A percentile compares a stretch with the other conserved stretches of the same genome.
Conservation (phyloP, 768 basidiomycete species). For the Mycena leptocephala region DNA sequence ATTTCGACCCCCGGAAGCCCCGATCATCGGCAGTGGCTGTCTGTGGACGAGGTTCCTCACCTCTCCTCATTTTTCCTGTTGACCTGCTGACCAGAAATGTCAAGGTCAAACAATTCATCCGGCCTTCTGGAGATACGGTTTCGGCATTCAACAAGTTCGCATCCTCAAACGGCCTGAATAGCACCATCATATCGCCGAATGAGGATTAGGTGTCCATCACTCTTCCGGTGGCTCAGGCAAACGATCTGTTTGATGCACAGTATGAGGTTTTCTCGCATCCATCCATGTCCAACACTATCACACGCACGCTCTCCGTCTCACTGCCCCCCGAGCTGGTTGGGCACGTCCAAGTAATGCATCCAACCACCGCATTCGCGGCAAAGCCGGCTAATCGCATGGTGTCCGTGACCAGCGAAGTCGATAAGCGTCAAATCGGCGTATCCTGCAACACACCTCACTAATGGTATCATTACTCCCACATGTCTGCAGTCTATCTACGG, state of each 20-base stretch:
- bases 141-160: slow-evolving; percentile 2
- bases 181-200: background rate
- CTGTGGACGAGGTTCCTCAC: background rate
- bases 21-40: background rate
- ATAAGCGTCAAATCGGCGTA: background rate
- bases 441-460: background rate
- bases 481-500: slow-evolving; percentile 18
- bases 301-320: background rate
- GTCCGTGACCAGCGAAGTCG: background rate
- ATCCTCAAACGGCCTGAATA: background rate
- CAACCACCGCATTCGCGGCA: background rate
- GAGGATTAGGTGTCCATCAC: slow-evolving; percentile 16
- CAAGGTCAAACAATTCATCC: slow-evolving; percentile 12
- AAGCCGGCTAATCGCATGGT: background rate
- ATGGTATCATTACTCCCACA: slow-evolving; percentile 2
- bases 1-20: background rate
- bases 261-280: background rate
- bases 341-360: background rate
- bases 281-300: background rate
- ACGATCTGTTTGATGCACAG: background rate
- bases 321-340: background rate
- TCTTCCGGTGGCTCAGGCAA: slow-evolving; percentile 12
- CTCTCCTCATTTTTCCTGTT: background rate
- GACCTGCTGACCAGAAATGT: background rate
- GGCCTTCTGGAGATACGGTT: background rate